These are phyloP conservation scores for Heterobasidion irregulare DNA, from an alignment of 1,284 basidiomycete genomes.

Conservation along the genomic window DNA sequence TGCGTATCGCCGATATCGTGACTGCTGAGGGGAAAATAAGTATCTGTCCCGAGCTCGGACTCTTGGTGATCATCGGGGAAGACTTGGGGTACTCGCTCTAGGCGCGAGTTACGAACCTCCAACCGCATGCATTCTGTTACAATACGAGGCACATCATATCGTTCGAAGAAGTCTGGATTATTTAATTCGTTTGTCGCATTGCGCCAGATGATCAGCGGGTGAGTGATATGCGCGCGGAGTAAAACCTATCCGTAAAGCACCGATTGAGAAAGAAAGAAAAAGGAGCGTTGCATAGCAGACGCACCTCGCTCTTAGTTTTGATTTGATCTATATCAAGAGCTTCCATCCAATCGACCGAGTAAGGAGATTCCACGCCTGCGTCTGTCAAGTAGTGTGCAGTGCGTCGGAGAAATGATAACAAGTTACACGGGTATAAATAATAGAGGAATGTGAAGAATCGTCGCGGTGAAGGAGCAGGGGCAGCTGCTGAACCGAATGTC, in stretches of 20 bases:
- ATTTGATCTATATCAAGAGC: constrained; percentile 66
- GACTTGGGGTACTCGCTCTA: neutral
- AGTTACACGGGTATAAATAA: constrained; percentile 83
- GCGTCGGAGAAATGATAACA: constrained; percentile 63
- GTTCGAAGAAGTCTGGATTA: constrained; percentile 57
- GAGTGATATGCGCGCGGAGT: constrained; percentile 65
- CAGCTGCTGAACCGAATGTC: constrained; percentile 40
- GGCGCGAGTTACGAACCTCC: constrained; percentile 39
- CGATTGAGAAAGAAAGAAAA: neutral
- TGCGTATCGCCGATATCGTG: neutral
- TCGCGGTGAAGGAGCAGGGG: constrained; percentile 45
- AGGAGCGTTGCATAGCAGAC: constrained; percentile 6
- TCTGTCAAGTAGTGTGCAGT: constrained; percentile 57
- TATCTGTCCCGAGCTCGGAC: neutral
- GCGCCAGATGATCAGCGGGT: constrained; percentile 64
- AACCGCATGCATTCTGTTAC: constrained; percentile 67
- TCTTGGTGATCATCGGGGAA: neutral
- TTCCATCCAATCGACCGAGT: constrained; percentile 53
- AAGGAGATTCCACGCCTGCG: constrained; percentile 42
- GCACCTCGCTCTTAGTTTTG: constrained; percentile 57
- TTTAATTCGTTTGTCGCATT: constrained; percentile 57
- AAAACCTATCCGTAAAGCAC: constrained; percentile 38
- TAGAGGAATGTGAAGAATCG: constrained; percentile 75
- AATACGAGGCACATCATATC: constrained; percentile 60
- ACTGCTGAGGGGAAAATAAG: no score